Base-by-base conservation (phyloP, 78 protist genomes). In the Emiliania huxleyi region DNA sequence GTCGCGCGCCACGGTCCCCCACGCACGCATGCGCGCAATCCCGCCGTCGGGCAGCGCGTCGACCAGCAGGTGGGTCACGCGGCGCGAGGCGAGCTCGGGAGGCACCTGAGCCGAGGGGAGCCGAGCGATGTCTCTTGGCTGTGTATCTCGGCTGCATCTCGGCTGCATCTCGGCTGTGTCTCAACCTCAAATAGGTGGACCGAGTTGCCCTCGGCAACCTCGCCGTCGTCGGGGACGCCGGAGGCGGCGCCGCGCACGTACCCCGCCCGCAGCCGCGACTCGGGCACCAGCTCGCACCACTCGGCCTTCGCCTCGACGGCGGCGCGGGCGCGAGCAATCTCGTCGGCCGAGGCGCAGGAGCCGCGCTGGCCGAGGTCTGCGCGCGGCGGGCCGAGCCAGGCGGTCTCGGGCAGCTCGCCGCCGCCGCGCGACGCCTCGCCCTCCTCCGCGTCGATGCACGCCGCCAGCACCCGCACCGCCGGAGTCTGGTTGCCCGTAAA, bases 401-500 rank as follows among this genome's bases (percentile, higher is more conserved):
- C 69, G n/a, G n/a, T n/a, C n/a, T n/a, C n/a, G n/a, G n/a, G n/a
- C n/a, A n/a, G n/a, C n/a, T n/a, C n/a, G n/a, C n/a, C n/a, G n/a
- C n/a, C n/a, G n/a, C n/a, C n/a, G n/a, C n/a, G n/a, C n/a, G n/a
- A n/a, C n/a, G n/a, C n/a, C 15, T 52, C 62, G 62, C 19, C 69
- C 37, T 49, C 73, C 33, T 1, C 46, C 0, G 75, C 49, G 8
- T 0, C 75, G n/a, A 73, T 8, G 15, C 23, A 87, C 18, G 81
- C 38, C 35, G 92, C 97, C 33, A 95, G 96, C 49, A 96, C 90
- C 18, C 95, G 95, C 19, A 93, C 96, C 44, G 77, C 75, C 29
- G 98, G 98, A 43, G 94, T 96, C 44, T 95, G 93, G 81, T 97
- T 97, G 44, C 98, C 98, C 29, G 97, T 96, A 91, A 97, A 97